These are phyloP conservation scores for Strobilomyces confusus DNA, from an alignment of 768 basidiomycete genomes.

Conservation along the genomic window DNA sequence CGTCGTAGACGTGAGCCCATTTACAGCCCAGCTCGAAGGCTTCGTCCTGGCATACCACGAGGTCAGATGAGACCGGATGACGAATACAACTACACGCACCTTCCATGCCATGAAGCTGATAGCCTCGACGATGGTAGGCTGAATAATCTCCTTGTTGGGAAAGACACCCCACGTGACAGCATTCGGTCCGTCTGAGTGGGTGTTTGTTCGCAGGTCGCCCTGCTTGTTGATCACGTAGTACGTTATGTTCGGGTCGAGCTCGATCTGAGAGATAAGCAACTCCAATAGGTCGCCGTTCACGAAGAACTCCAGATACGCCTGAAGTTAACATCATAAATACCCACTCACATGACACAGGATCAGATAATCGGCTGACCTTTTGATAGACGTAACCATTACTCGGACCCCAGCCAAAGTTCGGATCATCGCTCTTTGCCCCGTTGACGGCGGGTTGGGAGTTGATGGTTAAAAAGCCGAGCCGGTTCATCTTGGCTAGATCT, in stretches of 20 bases:
- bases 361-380: conserved; percentile 52
- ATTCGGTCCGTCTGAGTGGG: conserved; percentile 91
- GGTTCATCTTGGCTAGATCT: conserved; percentile 82
- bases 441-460: conserved; percentile 97
- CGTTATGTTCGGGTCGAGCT: conserved; percentile 82
- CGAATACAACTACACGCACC: conserved; percentile 39
- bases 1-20: conserved; percentile 87
- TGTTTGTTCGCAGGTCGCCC: conserved; percentile 94
- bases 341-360: neutral
- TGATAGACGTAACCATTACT: conserved; percentile 93
- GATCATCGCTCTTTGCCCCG: conserved; percentile 80
- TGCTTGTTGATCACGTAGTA: conserved; percentile 98
- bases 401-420: conserved; percentile 90
- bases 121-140: conserved; percentile 95
- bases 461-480: conserved; percentile 91
- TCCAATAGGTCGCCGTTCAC: conserved; percentile 71
- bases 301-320: conserved; percentile 98
- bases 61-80: neutral
- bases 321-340: neutral
- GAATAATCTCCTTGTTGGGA: conserved; percentile 93
- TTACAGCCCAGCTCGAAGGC: conserved; percentile 89
- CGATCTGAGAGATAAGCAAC: conserved; percentile 73
- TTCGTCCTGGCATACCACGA: conserved; percentile 60
- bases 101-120: conserved; percentile 99
- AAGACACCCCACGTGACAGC: conserved; percentile 99